Evolutionary conservation across 345 rosid species (phyloP).

Genomic region (Geranium brycei): DNA sequence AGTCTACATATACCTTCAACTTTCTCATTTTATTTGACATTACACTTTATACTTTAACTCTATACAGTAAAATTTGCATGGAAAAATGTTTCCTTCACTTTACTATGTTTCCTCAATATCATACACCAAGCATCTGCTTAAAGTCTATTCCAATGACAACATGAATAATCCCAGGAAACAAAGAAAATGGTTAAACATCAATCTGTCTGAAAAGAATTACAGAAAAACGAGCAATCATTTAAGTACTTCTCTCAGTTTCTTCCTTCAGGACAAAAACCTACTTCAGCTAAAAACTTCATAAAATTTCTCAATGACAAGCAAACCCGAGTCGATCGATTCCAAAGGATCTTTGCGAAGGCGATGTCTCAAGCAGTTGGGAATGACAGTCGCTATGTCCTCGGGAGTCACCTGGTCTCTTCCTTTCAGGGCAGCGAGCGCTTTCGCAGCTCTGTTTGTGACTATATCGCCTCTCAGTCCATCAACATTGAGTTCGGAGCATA

Average conservation of each 20-base stretch:
- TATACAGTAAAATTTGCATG: neutral
- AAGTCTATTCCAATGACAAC: neutral
- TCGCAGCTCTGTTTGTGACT: conserved; percentile 90
- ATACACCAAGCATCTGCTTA: neutral
- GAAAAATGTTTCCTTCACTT: neutral
- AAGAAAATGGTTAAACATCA: neutral
- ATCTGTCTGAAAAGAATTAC: neutral
- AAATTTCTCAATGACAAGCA: conserved; percentile 74
- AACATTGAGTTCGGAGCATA: conserved; percentile 84
- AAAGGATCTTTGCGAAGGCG: conserved; percentile 92
- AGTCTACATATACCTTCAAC: too few species aligned
- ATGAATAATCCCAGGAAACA: neutral
- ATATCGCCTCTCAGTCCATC: conserved; percentile 95
- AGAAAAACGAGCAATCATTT: neutral
- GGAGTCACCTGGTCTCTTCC: conserved; percentile 68
- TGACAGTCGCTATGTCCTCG: conserved; percentile 93
- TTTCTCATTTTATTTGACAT: too few species aligned
- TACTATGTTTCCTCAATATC: neutral
- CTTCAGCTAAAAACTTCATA: conserved; percentile 72
- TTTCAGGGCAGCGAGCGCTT: conserved; percentile 82
- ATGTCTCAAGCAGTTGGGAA: conserved; percentile 93
- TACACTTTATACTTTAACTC: too few species aligned
- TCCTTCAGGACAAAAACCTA: neutral
- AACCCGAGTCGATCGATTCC: conserved; percentile 91
- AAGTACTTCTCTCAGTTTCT: too few species aligned